Evolutionary conservation across 2,329 filamentous ascomycete genomes (phyloP).

Genomic region (Monilinia vaccinii-corymbosi): DNA sequence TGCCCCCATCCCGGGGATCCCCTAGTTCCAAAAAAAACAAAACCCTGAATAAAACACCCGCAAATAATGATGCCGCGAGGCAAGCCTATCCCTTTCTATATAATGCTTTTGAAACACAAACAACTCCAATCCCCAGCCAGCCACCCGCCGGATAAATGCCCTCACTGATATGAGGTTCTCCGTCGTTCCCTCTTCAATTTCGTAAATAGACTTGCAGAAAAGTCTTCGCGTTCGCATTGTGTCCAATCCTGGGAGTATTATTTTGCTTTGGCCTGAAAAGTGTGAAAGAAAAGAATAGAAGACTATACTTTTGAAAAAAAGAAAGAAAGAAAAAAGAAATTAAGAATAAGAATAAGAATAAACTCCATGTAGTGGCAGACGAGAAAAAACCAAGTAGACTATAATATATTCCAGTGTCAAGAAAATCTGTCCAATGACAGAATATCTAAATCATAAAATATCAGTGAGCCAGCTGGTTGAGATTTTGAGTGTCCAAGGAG

Average conservation of each 20-base stretch:
- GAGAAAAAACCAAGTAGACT: too few species aligned
- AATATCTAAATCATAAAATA: background rate
- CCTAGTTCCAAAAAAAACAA: background rate
- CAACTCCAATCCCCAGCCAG: conserved; percentile 1
- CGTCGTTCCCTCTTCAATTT: background rate
- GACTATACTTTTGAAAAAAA: background rate
- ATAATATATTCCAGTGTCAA: background rate
- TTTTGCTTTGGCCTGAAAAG: background rate
- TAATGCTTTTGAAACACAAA: background rate
- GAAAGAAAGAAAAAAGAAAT: background rate
- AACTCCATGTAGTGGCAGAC: too few species aligned
- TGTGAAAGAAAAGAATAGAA: background rate
- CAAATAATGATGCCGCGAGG: conserved; percentile 5
- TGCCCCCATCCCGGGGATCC: background rate
- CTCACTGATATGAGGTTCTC: background rate
- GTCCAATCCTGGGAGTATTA: background rate
- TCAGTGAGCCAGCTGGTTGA: background rate
- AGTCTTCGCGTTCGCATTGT: background rate
- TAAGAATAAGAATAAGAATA: background rate
- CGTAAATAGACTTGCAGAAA: background rate
- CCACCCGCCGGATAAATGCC: background rate
- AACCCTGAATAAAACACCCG: background rate
- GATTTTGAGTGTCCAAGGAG: background rate
- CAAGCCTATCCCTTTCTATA: conserved; percentile 4
- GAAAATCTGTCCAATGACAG: background rate